Percentiles rank a stretch among this genome's conserved stretches.
These are phyloP conservation scores for Linderniella brevidens DNA, from an alignment of 257 asterid genomes.

Conservation along the genomic window DNA sequence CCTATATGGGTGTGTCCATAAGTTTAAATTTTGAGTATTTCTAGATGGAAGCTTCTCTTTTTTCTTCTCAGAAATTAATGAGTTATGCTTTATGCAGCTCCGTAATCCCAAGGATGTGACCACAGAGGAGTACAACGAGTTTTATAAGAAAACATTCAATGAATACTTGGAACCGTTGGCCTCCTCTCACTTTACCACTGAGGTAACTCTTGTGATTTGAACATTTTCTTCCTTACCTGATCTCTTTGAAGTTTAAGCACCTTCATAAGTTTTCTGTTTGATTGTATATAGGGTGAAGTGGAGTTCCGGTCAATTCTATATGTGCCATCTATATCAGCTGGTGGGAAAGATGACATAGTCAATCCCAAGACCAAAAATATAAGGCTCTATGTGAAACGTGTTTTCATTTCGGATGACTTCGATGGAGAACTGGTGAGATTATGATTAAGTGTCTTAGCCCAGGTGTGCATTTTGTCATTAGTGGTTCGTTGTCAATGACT, in stretches of 20 bases:
- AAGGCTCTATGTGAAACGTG: slow-evolving; percentile 81
- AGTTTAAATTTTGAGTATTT: slow-evolving; percentile 4
- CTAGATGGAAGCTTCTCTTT: not conserved
- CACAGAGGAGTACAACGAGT: slow-evolving; percentile 81
- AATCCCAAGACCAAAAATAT: slow-evolving; percentile 90
- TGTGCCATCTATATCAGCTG: slow-evolving; percentile 68
- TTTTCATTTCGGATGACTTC: slow-evolving; percentile 94
- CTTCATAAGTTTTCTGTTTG: not conserved
- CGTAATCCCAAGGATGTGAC: slow-evolving; percentile 86
- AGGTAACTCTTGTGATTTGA: slow-evolving; percentile 24
- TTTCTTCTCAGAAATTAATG: slow-evolving; percentile 3
- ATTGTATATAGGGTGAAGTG: slow-evolving; percentile 69
- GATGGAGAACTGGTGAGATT: slow-evolving; percentile 94
- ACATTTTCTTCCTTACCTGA: not conserved
- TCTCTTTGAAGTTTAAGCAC: not conserved
- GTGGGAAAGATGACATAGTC: slow-evolving; percentile 67
- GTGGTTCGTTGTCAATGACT: no score
- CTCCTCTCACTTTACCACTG: slow-evolving; percentile 93
- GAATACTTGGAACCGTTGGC: slow-evolving; percentile 94
- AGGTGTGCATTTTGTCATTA: slow-evolving; percentile 2
- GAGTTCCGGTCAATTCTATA: slow-evolving; percentile 82
- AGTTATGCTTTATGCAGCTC: slow-evolving; percentile 43
- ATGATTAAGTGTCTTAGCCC: not conserved
- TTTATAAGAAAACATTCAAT: slow-evolving; percentile 78
- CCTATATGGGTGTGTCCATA: slow-evolving; percentile 79